Conservation (phyloP, 2,329 filamentous ascomycete species). For the Colletotrichum horii region DNA sequence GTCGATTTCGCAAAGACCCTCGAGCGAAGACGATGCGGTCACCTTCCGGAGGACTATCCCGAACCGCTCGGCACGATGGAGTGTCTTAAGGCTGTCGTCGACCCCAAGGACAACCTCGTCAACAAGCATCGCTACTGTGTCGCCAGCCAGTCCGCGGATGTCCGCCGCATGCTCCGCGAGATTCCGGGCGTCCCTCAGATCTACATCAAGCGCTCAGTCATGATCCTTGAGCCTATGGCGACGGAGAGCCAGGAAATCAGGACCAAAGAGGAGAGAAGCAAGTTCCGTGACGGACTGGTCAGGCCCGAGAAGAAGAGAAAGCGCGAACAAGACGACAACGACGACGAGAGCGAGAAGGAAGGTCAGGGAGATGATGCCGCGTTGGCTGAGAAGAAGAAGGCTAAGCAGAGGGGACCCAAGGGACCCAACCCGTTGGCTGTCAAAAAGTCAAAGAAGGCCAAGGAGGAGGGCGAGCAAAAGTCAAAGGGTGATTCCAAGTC, state of each 20-base stretch:
- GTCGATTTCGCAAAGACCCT: slow-evolving; percentile 76
- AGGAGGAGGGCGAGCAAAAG: slow-evolving; percentile 22
- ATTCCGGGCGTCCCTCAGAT: slow-evolving; percentile 77
- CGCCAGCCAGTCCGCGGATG: slow-evolving; percentile 72
- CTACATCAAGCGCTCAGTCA: slow-evolving; percentile 80
- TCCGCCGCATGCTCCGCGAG: slow-evolving; percentile 67
- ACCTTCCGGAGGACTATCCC: slow-evolving; percentile 74
- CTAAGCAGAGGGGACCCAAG: slow-evolving; percentile 65
- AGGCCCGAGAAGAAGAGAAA: slow-evolving; percentile 56
- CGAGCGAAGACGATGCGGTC: slow-evolving; percentile 77
- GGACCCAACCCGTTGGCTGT: slow-evolving; percentile 74
- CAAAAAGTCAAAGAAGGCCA: slow-evolving; percentile 69
- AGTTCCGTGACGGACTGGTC: slow-evolving; percentile 75
- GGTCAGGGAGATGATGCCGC: slow-evolving; percentile 15
- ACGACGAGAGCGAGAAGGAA: slow-evolving; percentile 38
- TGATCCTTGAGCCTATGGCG: slow-evolving; percentile 76
- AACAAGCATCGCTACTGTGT: slow-evolving; percentile 85
- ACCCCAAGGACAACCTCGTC: slow-evolving; percentile 71
- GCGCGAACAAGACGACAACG: slow-evolving; percentile 45
- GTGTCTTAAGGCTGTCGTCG: slow-evolving; percentile 78
- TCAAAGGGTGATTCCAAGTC: slow-evolving; percentile 25
- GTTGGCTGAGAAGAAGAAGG: slow-evolving; percentile 49
- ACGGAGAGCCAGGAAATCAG: slow-evolving; percentile 66
- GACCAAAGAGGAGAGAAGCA: slow-evolving; percentile 72
- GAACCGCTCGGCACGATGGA: slow-evolving; percentile 72